Evolutionary conservation across 768 basidiomycete genomes (phyloP), one percentile per base, ranked within the genome.

Genomic region (Candolleomyces efflorescens): DNA sequence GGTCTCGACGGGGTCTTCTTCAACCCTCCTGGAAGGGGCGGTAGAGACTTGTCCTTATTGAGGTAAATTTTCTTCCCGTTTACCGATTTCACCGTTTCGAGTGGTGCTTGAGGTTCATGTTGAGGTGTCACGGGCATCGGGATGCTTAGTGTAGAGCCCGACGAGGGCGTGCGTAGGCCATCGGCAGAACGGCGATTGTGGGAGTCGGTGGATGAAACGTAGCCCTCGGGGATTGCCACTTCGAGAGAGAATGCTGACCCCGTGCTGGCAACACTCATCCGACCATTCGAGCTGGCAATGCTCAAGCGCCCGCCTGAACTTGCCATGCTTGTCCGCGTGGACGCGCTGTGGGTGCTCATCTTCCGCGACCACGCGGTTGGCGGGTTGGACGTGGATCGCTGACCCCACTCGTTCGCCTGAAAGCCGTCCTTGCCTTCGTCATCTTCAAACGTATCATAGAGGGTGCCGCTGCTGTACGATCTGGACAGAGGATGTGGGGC

Each of bases 1-100:
- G 60, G 36, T 20, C 38, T 43, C 17, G 63, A 62, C 5, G 59
- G 41, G 26, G 58, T 55, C 53, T 63, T 66, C 58, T 60, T 64
- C 41, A 66, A 38, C 20, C 63, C 64, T 15, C 52, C 32, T 12
- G 69, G 70, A 3, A 71, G 61, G 0, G 76, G 76, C 2, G 76
- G 69, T 18, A 78, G 39, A 48, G 72, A 67, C 67, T 77, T 72
- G 55, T 76, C 64, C 62, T 74, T 74, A 47, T 72, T 63, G 37
- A 66, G 57, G 26, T 27, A 15, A 22, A 46, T 11, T 55, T 27
- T 58, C 32, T 36, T 56, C 4, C 59, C 53, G 22, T 37, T 50
- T 38, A 58, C 48, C 1, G 58, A 49, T 9, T 62, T 57, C 9
- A 59, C 56, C 9, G 60, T 52, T 50, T 60, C 53, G 39, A 48